These are phyloP conservation scores for Talaromyces sp. DNA, from an alignment of 2,329 filamentous ascomycete genomes.

Conservation along the genomic window DNA sequence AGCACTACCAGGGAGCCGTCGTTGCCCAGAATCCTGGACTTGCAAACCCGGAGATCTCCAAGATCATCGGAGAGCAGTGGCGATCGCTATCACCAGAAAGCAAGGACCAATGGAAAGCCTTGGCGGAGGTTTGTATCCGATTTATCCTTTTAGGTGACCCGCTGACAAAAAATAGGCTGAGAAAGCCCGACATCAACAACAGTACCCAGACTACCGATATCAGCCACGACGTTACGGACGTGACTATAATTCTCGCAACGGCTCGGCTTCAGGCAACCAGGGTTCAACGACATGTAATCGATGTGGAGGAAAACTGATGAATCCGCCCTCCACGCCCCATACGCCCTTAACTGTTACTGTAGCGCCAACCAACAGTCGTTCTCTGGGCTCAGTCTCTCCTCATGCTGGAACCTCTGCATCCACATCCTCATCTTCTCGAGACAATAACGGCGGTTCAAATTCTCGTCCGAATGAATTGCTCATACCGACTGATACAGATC, in stretches of 20 bases:
- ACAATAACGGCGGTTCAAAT: slow-evolving; percentile 21
- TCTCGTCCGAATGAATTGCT: slow-evolving; percentile 26
- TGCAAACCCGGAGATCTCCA: slow-evolving; percentile 93
- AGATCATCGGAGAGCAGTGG: slow-evolving; percentile 95
- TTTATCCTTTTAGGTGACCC: background rate
- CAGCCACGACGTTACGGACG: slow-evolving; percentile 71
- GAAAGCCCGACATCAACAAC: slow-evolving; percentile 80
- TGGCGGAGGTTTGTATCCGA: slow-evolving; percentile 64
- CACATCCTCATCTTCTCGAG: background rate
- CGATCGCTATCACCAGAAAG: slow-evolving; percentile 67
- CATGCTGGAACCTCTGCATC: slow-evolving; percentile 24
- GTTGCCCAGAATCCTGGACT: slow-evolving; percentile 80
- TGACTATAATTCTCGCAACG: slow-evolving; percentile 43
- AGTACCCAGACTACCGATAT: slow-evolving; percentile 93
- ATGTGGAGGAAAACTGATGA: slow-evolving; percentile 49
- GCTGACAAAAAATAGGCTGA: slow-evolving; percentile 59
- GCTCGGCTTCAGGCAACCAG: slow-evolving; percentile 35
- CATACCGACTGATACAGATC: slow-evolving; percentile 24
- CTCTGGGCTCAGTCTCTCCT: slow-evolving; percentile 26
- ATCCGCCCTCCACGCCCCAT: slow-evolving; percentile 42
- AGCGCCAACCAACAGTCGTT: slow-evolving; percentile 31
- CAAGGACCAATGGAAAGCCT: slow-evolving; percentile 81
- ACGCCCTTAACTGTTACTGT: slow-evolving; percentile 39
- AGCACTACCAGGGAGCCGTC: slow-evolving; percentile 82
- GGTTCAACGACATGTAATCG: slow-evolving; percentile 39